A percentile compares a stretch with the other conserved stretches of the same genome.
Evolutionary conservation across 495 filamentous ascomycete genomes (phyloP).

Genomic region (Saxophila tyrrhenica): DNA sequence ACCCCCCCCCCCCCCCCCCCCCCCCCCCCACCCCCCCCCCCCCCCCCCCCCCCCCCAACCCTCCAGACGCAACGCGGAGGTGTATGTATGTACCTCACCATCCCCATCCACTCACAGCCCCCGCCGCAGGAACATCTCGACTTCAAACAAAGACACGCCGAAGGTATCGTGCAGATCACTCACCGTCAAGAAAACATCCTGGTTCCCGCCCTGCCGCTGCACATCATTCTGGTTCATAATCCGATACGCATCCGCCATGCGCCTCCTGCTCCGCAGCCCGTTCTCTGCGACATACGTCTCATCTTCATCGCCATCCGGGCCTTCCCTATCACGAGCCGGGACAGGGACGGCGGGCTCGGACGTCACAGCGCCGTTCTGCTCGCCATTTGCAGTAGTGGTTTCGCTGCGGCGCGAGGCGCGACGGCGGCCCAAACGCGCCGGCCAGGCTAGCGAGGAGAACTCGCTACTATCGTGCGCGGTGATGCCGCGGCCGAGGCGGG

Average conservation of each 20-base stretch:
- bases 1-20: too few species aligned
- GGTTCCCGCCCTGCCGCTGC: conserved; percentile 48
- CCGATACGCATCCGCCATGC: conserved; percentile 49
- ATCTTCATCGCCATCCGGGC: conserved; percentile 16
- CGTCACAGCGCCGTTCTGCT: conserved; percentile 1
- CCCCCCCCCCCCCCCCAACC: too few species aligned
- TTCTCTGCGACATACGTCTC: conserved; percentile 21
- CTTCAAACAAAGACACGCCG: too few species aligned
- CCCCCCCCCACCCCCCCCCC: too few species aligned
- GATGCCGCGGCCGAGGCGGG: conserved; percentile 46
- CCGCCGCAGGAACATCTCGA: too few species aligned
- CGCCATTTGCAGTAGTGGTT: not conserved
- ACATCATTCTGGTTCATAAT: conserved; percentile 58
- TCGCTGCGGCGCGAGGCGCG: not conserved
- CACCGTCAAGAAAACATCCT: conserved; percentile 55
- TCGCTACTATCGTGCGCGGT: conserved; percentile 24
- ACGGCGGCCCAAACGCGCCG: conserved; percentile 4
- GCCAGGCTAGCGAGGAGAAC: conserved; percentile 30
- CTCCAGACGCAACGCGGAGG: too few species aligned
- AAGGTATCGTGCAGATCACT: too few species aligned
- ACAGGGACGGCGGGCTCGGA: conserved; percentile 4
- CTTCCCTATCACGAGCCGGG: too few species aligned
- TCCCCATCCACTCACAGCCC: too few species aligned
- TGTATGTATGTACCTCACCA: too few species aligned
- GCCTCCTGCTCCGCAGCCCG: conserved; percentile 45